phyloP scores from a whole-genome alignment of 2,329 filamentous ascomycete genomes.

The Juglanconis oblonga region DNA sequence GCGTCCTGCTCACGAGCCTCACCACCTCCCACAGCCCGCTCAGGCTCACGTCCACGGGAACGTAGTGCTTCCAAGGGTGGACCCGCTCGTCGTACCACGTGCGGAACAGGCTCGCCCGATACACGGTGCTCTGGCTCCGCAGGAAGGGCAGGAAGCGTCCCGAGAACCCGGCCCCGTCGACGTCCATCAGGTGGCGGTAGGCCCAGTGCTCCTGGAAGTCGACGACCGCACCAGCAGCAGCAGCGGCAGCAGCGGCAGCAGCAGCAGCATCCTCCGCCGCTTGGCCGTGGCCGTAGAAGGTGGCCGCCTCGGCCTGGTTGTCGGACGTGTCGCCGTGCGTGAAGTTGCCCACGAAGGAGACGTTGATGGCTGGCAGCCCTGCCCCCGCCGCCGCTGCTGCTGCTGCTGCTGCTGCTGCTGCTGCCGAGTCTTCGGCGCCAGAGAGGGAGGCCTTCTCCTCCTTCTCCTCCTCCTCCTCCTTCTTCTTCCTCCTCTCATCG shows the following conservation, averaged over 20 bases:
- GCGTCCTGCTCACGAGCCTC: conserved; percentile 26
- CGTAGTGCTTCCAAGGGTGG: conserved; percentile 60
- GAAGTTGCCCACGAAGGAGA: conserved; percentile 38
- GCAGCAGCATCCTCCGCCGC: conserved; percentile 19
- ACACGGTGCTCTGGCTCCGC: conserved; percentile 46
- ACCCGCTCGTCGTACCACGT: conserved; percentile 65
- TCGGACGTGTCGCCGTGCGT: conserved; percentile 31
- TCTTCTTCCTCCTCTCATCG: no score
- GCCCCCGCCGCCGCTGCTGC: conserved; percentile 3
- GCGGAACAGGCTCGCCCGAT: conserved; percentile 59
- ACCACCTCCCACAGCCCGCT: conserved; percentile 27
- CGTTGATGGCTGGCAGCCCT: conserved; percentile 24
- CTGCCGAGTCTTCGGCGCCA: no score
- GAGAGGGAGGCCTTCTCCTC: no score
- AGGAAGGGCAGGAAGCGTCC: conserved; percentile 52
- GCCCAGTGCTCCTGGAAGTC: conserved; percentile 35
- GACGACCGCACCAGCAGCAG: no score
- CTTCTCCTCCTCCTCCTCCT: no score
- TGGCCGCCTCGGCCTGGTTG: conserved; percentile 28
- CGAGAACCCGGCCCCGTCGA: conserved; percentile 54
- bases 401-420: neutral
- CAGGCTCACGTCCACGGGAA: conserved; percentile 53
- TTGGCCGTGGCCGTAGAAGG: conserved; percentile 29
- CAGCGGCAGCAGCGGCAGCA: conserved; percentile 14
- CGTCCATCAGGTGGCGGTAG: conserved; percentile 55